These are phyloP conservation scores for Emiliania huxleyi DNA, from an alignment of 78 protist genomes.

Conservation along the genomic window DNA sequence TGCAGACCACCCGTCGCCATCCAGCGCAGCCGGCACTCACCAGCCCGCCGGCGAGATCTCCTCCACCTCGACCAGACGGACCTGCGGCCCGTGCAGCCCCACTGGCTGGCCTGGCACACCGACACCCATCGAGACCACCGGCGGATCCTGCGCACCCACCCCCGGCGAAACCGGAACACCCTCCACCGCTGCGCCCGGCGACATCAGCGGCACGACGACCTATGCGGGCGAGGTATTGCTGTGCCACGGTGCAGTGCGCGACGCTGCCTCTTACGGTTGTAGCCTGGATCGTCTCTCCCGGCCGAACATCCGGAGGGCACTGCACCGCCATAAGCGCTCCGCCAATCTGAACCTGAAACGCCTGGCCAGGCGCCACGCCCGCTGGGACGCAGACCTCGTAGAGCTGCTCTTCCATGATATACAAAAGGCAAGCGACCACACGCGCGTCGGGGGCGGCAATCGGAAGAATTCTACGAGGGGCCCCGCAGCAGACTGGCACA, in stretches of 20 bases:
- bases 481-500: too few relatives aligned
- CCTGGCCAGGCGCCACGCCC: background rate
- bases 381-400: background rate
- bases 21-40: too few relatives aligned
- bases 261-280: too few relatives aligned
- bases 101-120: background rate
- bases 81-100: background rate
- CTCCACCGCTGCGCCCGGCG: background rate
- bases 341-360: background rate
- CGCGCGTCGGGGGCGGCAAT: too few relatives aligned
- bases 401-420: too few relatives aligned
- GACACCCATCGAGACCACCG: background rate
- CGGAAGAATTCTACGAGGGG: too few relatives aligned
- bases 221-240: too few relatives aligned
- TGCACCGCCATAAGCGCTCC: background rate
- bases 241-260: too few relatives aligned
- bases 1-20: too few relatives aligned
- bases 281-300: background rate
- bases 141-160: background rate
- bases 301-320: background rate
- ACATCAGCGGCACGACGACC: background rate
- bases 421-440: too few relatives aligned
- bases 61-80: background rate
- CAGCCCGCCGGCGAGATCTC: background rate
- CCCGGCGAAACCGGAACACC: background rate